phyloP scores from a whole-genome alignment of 2,329 filamentous ascomycete genomes.

The Cercospora canescens region DNA sequence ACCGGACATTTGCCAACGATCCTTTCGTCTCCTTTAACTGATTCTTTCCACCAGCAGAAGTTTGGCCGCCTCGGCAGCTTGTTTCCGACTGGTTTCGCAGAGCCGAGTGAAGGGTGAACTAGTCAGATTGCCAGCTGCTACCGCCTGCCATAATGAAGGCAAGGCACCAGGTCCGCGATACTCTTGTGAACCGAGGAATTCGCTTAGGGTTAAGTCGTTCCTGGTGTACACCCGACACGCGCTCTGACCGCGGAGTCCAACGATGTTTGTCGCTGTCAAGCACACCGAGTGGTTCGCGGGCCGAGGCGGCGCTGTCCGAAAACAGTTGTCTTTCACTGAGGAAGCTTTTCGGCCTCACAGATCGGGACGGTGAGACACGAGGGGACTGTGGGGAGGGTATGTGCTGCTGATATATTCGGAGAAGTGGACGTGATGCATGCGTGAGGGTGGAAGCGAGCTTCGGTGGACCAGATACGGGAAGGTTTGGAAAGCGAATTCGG shows the following conservation, averaged over 20 bases:
- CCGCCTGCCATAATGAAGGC: conserved; percentile 1
- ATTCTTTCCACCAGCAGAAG: conserved; percentile 15
- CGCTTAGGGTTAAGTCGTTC: conserved; percentile 96
- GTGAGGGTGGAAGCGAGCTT: conserved; percentile 16
- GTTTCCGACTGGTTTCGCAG: conserved; percentile 9
- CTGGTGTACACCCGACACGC: conserved; percentile 39
- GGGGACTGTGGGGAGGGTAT: conserved; percentile 78
- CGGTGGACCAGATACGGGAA: conserved; percentile 23
- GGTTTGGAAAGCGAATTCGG: conserved; percentile 17
- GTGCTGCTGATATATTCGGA: conserved; percentile 55
- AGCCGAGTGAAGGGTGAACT: conserved; percentile 43
- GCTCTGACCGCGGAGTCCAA: conserved; percentile 19
- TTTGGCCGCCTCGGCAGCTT: conserved; percentile 1
- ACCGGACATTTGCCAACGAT: conserved; percentile 36
- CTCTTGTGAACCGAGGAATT: conserved; percentile 63
- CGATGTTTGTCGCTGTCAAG: conserved; percentile 7
- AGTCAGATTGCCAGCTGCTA: conserved; percentile 70
- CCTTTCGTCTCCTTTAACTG: conserved; percentile 31
- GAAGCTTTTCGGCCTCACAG: conserved; percentile 48
- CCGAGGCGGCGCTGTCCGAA: conserved; percentile 28
- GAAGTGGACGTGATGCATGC: conserved; percentile 34
- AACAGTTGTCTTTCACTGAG: conserved; percentile 30
- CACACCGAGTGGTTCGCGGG: conserved; percentile 10
- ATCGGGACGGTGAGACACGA: conserved; percentile 69
- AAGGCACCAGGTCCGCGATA: conserved; percentile 26